Percentiles rank a stretch among this genome's conserved stretches.
These are phyloP conservation scores for Cardamine resedifolia DNA, from an alignment of 345 rosid species.

Conservation along the genomic window DNA sequence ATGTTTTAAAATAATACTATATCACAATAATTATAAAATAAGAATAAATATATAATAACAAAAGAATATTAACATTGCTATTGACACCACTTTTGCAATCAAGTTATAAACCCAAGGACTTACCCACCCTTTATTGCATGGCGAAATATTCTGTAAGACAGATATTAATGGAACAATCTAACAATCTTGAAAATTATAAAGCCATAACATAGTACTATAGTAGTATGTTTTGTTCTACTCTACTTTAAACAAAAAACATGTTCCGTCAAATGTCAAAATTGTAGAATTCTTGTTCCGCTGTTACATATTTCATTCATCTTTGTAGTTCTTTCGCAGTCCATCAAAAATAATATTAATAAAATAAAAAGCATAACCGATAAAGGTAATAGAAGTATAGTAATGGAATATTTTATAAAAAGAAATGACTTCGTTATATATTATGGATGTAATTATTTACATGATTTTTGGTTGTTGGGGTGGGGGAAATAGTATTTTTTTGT, in stretches of 20 bases:
- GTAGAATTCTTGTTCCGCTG: no score
- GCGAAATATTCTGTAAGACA: background rate
- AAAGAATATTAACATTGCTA: background rate
- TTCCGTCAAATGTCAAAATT: background rate
- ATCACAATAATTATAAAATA: background rate
- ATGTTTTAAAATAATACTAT: no score
- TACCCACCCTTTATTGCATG: background rate
- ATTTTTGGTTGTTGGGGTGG: background rate
- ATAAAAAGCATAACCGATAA: background rate
- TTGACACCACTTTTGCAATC: background rate
- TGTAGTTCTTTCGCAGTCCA: background rate
- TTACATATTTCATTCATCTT: background rate
- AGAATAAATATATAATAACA: background rate
- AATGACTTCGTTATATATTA: background rate
- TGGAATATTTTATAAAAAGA: background rate
- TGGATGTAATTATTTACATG: background rate
- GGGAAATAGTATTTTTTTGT: background rate
- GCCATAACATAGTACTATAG: background rate
- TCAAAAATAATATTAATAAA: background rate
- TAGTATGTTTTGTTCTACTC: background rate
- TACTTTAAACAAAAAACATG: no score
- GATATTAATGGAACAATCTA: background rate
- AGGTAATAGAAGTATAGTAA: background rate
- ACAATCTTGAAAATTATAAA: background rate
- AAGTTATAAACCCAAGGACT: background rate